Conservation (phyloP, 2,329 filamentous ascomycete genomes). For the Fusarium lyarnte region DNA sequence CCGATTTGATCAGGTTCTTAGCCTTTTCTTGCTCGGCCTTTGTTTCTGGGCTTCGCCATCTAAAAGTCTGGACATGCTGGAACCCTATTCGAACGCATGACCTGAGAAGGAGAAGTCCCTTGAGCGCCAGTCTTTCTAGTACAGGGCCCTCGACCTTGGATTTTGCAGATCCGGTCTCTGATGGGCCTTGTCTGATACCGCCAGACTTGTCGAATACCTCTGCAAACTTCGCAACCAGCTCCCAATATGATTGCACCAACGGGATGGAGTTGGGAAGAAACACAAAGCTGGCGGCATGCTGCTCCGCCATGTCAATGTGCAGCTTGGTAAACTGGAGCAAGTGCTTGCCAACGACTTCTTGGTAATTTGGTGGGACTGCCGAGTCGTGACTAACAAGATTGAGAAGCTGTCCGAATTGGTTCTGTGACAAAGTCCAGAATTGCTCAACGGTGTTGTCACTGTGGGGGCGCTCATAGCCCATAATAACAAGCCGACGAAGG, state of each 20-base stretch:
- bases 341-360: slow-evolving; percentile 80
- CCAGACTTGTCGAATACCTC: slow-evolving; percentile 74
- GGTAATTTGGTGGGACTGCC: slow-evolving; percentile 62
- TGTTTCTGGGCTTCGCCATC: slow-evolving; percentile 77
- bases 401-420: slow-evolving; percentile 82
- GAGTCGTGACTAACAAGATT: slow-evolving; percentile 67
- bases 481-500: slow-evolving; percentile 79
- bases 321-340: slow-evolving; percentile 91
- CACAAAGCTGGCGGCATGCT: slow-evolving; percentile 84
- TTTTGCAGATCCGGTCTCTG: slow-evolving; percentile 53
- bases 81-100: slow-evolving; percentile 88
- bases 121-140: slow-evolving; percentile 81
- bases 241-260: slow-evolving; percentile 87
- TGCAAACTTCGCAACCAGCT: slow-evolving; percentile 78
- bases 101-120: slow-evolving; percentile 82
- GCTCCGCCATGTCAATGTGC: slow-evolving; percentile 84
- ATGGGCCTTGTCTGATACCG: slow-evolving; percentile 60
- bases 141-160: slow-evolving; percentile 69
- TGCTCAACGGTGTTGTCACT: slow-evolving; percentile 78
- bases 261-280: slow-evolving; percentile 81
- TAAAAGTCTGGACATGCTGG: slow-evolving; percentile 82
- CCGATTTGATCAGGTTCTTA: slow-evolving; percentile 72
- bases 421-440: slow-evolving; percentile 83
- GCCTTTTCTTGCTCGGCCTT: slow-evolving; percentile 81
- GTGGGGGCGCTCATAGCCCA: slow-evolving; percentile 86